These are phyloP conservation scores for Penicillium paxilli DNA, from an alignment of 495 filamentous ascomycete genomes.

Conservation along the genomic window DNA sequence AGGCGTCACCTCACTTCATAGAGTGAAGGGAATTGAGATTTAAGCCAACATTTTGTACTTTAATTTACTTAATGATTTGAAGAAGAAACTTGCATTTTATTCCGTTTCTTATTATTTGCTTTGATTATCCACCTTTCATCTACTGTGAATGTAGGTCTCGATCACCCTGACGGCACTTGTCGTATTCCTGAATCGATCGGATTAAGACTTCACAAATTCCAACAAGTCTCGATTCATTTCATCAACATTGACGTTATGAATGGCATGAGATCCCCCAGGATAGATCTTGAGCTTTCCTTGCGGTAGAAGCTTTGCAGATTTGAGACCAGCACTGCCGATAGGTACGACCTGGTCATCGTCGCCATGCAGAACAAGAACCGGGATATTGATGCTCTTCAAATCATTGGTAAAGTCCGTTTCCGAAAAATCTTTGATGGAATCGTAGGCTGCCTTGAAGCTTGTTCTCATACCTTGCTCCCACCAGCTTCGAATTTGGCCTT, in stretches of 20 bases:
- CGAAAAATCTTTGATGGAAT: slow-evolving; percentile 37
- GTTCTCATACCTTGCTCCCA: slow-evolving; percentile 42
- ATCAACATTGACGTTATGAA: slow-evolving; percentile 37
- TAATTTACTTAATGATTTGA: too few relatives aligned
- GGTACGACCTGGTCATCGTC: slow-evolving; percentile 43
- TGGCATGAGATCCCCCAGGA: slow-evolving; percentile 34
- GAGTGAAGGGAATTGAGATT: too few relatives aligned
- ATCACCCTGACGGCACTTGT: too few relatives aligned
- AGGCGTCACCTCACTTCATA: too few relatives aligned
- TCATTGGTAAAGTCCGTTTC: slow-evolving; percentile 44
- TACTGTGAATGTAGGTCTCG: too few relatives aligned
- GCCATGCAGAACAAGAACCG: slow-evolving; percentile 38
- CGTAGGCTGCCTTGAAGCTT: slow-evolving; percentile 37
- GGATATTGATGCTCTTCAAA: slow-evolving; percentile 39
- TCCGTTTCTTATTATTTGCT: too few relatives aligned
- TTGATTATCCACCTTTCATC: too few relatives aligned
- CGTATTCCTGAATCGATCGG: too few relatives aligned
- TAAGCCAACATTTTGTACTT: too few relatives aligned
- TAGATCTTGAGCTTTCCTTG: slow-evolving; percentile 40
- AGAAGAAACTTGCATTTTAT: too few relatives aligned
- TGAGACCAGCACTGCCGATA: slow-evolving; percentile 25
- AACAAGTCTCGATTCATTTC: slow-evolving; percentile 39
- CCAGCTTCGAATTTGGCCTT: slow-evolving; percentile 41
- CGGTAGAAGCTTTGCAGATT: slow-evolving; percentile 34
- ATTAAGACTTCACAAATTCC: slow-evolving; percentile 22